A percentile compares a stretch with the other conserved stretches of the same genome.
phyloP scores from a whole-genome alignment of 345 rosid species.

The Turritis glabra region DNA sequence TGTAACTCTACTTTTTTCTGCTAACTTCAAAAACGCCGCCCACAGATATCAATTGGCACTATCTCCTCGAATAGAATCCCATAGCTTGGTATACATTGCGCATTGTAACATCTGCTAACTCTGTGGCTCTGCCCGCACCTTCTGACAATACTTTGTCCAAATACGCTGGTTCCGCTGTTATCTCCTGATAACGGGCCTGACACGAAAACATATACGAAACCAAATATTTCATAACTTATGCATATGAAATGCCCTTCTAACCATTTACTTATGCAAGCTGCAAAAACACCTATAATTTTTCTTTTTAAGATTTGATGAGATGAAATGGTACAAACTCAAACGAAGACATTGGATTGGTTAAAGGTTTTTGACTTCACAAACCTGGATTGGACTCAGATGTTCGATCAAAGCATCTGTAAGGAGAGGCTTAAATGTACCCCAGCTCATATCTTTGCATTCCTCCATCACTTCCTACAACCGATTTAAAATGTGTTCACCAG shows the following conservation, averaged over 20 bases:
- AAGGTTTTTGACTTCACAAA: slow-evolving; percentile 19
- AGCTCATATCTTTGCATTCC: slow-evolving; percentile 80
- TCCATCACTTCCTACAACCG: slow-evolving; percentile 64
- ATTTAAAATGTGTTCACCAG: neutral
- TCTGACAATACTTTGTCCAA: slow-evolving; percentile 62
- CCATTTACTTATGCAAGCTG: neutral
- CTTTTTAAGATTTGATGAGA: neutral
- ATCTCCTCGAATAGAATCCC: slow-evolving; percentile 55
- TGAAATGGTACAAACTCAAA: neutral
- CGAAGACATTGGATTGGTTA: neutral
- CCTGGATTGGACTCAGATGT: slow-evolving; percentile 93
- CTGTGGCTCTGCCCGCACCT: slow-evolving; percentile 64
- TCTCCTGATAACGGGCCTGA: slow-evolving; percentile 70
- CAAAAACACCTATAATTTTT: neutral
- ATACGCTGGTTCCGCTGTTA: slow-evolving; percentile 63
- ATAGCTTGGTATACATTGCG: slow-evolving; percentile 69
- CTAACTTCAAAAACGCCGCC: neutral
- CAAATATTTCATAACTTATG: neutral
- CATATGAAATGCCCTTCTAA: slow-evolving; percentile 5
- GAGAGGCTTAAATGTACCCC: slow-evolving; percentile 78
- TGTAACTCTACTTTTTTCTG: neutral
- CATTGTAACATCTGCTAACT: slow-evolving; percentile 65
- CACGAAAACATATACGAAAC: neutral
- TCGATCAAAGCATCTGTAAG: slow-evolving; percentile 75
- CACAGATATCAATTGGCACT: neutral